Evolutionary conservation across 768 basidiomycete species (phyloP).

Genomic region (Termitomyces sp.): DNA sequence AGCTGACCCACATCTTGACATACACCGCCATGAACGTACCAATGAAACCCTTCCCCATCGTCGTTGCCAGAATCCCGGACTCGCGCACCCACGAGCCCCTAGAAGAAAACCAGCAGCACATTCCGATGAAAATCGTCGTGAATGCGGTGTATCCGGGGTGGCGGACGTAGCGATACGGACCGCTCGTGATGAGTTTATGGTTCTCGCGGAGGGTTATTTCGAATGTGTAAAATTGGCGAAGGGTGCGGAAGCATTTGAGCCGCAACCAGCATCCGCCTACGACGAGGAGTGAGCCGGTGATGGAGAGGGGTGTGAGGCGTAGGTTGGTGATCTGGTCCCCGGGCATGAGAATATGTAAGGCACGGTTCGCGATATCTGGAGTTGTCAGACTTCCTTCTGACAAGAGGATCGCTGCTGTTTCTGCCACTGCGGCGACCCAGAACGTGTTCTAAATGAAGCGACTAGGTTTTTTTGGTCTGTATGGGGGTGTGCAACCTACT

Average conservation of each 20-base stretch:
- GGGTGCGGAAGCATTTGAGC: constrained; percentile 29
- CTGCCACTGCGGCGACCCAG: neutral
- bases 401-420: neutral
- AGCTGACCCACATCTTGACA: neutral
- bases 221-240: constrained; percentile 36
- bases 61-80: neutral
- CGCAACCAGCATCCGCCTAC: constrained; percentile 29
- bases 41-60: neutral
- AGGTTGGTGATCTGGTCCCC: neutral
- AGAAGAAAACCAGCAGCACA: neutral
- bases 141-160: neutral
- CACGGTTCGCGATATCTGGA: neutral
- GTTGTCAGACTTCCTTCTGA: neutral
- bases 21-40: neutral
- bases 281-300: constrained; percentile 23
- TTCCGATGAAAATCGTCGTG: neutral
- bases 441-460: neutral
- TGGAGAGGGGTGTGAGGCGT: constrained; percentile 22
- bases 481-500: neutral
- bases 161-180: neutral
- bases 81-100: neutral
- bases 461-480: neutral
- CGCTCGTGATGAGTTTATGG: neutral
- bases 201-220: neutral
- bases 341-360: neutral